Percentiles rank a stretch among this genome's conserved stretches.
These are phyloP conservation scores for Zhuliangozyma blackwelliae DNA, from an alignment of 1,139 yeast genomes.

Conservation along the genomic window DNA sequence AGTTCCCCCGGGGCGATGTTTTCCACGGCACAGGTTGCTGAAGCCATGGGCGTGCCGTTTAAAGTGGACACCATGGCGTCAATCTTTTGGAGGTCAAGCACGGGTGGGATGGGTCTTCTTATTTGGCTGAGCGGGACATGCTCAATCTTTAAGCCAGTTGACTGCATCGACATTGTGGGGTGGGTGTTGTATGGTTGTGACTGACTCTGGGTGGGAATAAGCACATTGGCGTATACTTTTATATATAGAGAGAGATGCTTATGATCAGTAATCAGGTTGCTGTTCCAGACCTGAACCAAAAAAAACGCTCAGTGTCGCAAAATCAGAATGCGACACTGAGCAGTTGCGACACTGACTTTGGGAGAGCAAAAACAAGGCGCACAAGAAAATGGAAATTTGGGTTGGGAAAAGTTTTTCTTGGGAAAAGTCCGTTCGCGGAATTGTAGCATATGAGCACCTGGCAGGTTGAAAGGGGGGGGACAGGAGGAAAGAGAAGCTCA, in stretches of 20 bases:
- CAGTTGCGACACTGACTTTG: too few species aligned
- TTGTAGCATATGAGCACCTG: too few species aligned
- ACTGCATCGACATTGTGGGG: constrained; percentile 33
- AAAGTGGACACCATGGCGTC: constrained; percentile 77
- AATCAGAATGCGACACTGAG: too few species aligned
- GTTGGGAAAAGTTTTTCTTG: too few species aligned
- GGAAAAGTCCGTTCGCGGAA: too few species aligned
- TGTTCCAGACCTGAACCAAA: too few species aligned
- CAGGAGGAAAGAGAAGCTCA: too few species aligned
- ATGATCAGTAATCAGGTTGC: too few species aligned
- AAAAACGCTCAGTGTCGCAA: too few species aligned
- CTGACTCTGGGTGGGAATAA: not conserved
- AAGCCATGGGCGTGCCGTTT: constrained; percentile 58
- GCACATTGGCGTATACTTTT: not conserved
- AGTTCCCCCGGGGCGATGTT: constrained; percentile 58
- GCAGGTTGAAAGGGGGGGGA: too few species aligned
- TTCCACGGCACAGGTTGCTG: constrained; percentile 57
- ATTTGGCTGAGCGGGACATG: constrained; percentile 63
- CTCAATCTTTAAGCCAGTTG: constrained; percentile 39
- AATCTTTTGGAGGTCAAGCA: constrained; percentile 64
- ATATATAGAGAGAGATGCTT: not conserved
- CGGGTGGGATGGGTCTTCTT: constrained; percentile 80
- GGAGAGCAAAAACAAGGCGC: too few species aligned
- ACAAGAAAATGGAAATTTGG: too few species aligned
- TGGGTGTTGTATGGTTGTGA: not conserved